Conservation (phyloP, 768 basidiomycete genomes). For the Clitopilus passeckerianus region DNA sequence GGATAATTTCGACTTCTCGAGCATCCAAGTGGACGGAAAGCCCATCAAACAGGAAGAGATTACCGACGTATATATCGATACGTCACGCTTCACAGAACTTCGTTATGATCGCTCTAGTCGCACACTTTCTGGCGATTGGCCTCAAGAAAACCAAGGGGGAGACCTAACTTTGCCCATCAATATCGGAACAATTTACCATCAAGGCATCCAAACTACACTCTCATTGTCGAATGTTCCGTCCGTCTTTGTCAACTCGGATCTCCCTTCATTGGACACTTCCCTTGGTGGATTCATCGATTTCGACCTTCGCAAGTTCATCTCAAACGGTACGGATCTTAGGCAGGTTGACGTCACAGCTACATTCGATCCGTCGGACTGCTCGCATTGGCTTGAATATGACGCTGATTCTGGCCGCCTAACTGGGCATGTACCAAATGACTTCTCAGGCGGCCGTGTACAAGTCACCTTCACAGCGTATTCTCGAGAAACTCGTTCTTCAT, state of each 20-base stretch:
- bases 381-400: slow-evolving; percentile 52
- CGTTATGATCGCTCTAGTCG: slow-evolving; percentile 50
- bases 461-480: slow-evolving; percentile 70
- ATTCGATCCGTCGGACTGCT: slow-evolving; percentile 45
- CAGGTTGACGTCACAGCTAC: slow-evolving; percentile 52
- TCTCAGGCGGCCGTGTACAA: slow-evolving; percentile 33
- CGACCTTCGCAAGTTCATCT: slow-evolving; percentile 50
- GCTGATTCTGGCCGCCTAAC: slow-evolving; percentile 34
- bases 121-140: slow-evolving; percentile 65
- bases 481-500: slow-evolving; percentile 60
- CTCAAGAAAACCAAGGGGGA: slow-evolving; percentile 30
- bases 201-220: not conserved
- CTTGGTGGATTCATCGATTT: slow-evolving; percentile 50
- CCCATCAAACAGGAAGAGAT: slow-evolving; percentile 58
- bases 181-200: slow-evolving; percentile 13
- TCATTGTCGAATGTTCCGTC: slow-evolving; percentile 60
- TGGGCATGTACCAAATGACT: slow-evolving; percentile 52
- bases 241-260: slow-evolving; percentile 41
- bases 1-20: slow-evolving; percentile 55
- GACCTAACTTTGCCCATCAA: slow-evolving; percentile 46
- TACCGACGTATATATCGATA: slow-evolving; percentile 51
- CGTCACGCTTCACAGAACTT: slow-evolving; percentile 55
- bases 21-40: slow-evolving; percentile 58
- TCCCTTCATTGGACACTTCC: slow-evolving; percentile 53
- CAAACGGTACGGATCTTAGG: slow-evolving; percentile 38